Conservation (phyloP, 2,329 filamentous ascomycete species). For the Penicillium sp. region DNA sequence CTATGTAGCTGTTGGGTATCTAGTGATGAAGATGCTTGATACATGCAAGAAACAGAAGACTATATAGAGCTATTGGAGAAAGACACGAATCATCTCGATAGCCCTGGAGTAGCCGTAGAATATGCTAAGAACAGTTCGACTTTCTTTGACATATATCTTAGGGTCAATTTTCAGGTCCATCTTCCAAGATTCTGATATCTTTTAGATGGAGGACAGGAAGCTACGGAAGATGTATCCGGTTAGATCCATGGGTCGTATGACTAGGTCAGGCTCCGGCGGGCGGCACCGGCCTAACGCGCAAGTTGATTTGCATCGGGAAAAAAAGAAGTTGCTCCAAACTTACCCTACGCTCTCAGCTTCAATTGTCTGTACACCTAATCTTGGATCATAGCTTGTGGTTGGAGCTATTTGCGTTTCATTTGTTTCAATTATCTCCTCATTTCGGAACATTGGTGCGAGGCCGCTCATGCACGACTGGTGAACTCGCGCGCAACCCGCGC, state of each 20-base stretch:
- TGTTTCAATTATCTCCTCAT: not conserved
- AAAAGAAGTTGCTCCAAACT: conserved; percentile 22
- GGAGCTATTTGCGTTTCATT: not conserved
- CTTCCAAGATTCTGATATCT: not conserved
- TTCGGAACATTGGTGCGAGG: not conserved
- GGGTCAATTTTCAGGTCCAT: not conserved
- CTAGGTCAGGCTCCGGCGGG: conserved; percentile 9
- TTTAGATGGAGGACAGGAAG: not conserved
- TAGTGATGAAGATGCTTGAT: not conserved
- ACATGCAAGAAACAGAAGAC: not conserved
- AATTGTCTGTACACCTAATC: conserved; percentile 1
- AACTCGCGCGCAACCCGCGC: conserved; percentile 29
- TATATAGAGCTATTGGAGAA: not conserved
- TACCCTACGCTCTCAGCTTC: conserved; percentile 13
- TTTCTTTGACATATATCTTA: not conserved
- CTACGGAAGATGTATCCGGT: not conserved
- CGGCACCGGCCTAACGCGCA: conserved; percentile 14
- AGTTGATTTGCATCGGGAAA: conserved; percentile 16
- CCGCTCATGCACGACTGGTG: conserved; percentile 22
- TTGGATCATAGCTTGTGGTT: not conserved
- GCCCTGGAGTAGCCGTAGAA: not conserved
- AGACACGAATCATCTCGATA: not conserved
- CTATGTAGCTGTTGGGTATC: not conserved
- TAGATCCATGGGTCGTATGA: conserved; percentile 9
- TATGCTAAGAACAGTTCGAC: too few relatives aligned